phyloP scores from a whole-genome alignment of 2,329 filamentous ascomycete species.

The Hymenotorrendiella dingleyae region DNA sequence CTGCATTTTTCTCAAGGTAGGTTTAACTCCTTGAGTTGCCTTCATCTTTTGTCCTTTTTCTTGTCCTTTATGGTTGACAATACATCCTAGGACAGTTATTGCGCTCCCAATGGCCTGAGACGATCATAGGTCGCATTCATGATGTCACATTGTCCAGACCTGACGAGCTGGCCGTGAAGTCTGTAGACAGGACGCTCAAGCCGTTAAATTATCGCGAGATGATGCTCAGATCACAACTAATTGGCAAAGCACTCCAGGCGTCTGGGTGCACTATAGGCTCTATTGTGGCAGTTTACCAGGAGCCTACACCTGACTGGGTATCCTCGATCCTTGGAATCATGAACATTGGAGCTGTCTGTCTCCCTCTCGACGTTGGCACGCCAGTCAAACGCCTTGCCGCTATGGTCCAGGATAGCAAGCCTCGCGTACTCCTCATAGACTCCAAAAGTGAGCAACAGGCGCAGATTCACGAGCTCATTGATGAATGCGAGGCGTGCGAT shows the following conservation, averaged over 20 bases:
- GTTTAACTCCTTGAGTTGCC: no score
- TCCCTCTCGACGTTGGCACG: slow-evolving; percentile 28
- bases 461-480: no score
- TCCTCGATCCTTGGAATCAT: slow-evolving; percentile 29
- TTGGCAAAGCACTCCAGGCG: slow-evolving; percentile 29
- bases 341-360: slow-evolving; percentile 27
- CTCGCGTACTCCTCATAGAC: no score
- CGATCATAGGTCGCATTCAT: neutral
- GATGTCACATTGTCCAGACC: no score
- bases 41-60: no score
- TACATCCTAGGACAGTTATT: no score
- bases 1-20: no score
- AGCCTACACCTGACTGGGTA: slow-evolving; percentile 18
- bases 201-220: slow-evolving; percentile 36
- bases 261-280: slow-evolving; percentile 17
- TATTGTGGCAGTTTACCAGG: slow-evolving; percentile 26
- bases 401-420: slow-evolving; percentile 24
- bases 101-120: neutral
- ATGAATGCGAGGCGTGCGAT: no score
- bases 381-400: slow-evolving; percentile 16
- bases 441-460: no score
- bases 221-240: slow-evolving; percentile 28
- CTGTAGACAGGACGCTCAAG: slow-evolving; percentile 16
- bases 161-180: slow-evolving; percentile 5
- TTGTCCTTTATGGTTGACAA: no score